Evolutionary conservation across 305 asterid genomes (phyloP), one percentile per base, ranked within the genome.

Genomic region (Rubia tinctorum): DNA sequence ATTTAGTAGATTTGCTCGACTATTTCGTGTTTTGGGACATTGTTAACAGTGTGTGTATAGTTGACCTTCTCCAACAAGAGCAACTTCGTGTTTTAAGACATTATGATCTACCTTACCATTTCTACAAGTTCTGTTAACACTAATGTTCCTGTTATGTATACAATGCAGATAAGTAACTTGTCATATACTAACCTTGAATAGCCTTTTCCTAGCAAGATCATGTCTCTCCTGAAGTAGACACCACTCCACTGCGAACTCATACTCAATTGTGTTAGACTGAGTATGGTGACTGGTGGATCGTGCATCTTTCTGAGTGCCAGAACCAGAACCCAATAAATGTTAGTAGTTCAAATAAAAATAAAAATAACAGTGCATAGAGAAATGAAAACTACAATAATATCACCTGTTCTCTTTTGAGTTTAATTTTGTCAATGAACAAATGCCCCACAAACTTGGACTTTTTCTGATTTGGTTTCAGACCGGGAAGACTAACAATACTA

Each of bases 171-270:
- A 13, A 45, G 56, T 49, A 49, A 49, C 56, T 49, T 49, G 20
- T 51, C 20, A 5, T 51, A 51, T 0, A 47, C 61, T 61, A 22
- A 84, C 97, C 96, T 88, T 73, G 73, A 82, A 79, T 56, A 93
- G 83, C 73, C 13, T 70, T 76, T 76, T 62, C 96, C 92, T 86
- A 84, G 89, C 83, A 30, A 47, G 34, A 45, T 86, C 89, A 44
- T 84, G 84, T 83, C 79, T 79, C 10, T 83, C 43, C 56, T 89
- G 96, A 71, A 87, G 78, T 73, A 85, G 77, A 80, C 87, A 78
- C 98, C 98, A 91, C 0, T 82, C 84, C 85, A 87, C 66, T 55
- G 92, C 96, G 89, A 93, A 86, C 76, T 90, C 96, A 74, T 78
- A 83, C 78, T 88, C 98, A 53, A 93, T 70, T 11, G 97, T 88